Conservation (phyloP, 805 yeast genomes). For the Ogataea wickerhamii region DNA sequence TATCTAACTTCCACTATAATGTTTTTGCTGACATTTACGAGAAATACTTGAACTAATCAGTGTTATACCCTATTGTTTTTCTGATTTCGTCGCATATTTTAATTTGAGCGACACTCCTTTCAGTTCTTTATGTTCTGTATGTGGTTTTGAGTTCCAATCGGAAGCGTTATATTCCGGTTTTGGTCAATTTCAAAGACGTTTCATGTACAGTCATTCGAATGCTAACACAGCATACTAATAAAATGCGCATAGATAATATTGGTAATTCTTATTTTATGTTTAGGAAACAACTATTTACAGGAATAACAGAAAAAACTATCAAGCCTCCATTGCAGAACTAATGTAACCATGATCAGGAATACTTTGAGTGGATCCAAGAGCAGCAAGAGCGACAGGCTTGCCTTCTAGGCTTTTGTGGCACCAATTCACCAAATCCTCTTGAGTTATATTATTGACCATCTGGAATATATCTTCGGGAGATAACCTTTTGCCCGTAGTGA, state of each 20-base stretch:
- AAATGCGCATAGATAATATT: too few species aligned
- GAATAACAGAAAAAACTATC: too few species aligned
- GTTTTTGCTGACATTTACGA: conserved; percentile 72
- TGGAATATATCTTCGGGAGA: conserved; percentile 71
- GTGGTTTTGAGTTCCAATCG: too few species aligned
- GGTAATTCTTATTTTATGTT: too few species aligned
- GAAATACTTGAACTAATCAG: conserved; percentile 9
- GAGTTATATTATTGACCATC: conserved; percentile 73
- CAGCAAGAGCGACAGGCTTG: conserved; percentile 87
- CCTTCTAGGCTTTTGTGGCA: conserved; percentile 75
- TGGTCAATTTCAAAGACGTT: too few species aligned
- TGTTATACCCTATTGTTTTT: not conserved
- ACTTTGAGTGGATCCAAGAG: conserved; percentile 73
- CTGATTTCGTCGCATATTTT: not conserved
- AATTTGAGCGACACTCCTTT: too few species aligned
- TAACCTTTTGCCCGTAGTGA: conserved; percentile 82
- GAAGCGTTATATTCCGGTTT: too few species aligned
- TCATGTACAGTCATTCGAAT: too few species aligned
- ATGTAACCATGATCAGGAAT: conserved; percentile 68
- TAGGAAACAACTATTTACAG: too few species aligned
- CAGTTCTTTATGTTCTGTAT: too few species aligned
- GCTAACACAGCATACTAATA: too few species aligned
- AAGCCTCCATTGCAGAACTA: conserved; percentile 29
- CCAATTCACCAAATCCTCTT: conserved; percentile 80
- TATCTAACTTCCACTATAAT: conserved; percentile 76